Evolutionary conservation across 2,329 filamentous ascomycete genomes (phyloP).

Genomic region (Colletotrichum camelliae): DNA sequence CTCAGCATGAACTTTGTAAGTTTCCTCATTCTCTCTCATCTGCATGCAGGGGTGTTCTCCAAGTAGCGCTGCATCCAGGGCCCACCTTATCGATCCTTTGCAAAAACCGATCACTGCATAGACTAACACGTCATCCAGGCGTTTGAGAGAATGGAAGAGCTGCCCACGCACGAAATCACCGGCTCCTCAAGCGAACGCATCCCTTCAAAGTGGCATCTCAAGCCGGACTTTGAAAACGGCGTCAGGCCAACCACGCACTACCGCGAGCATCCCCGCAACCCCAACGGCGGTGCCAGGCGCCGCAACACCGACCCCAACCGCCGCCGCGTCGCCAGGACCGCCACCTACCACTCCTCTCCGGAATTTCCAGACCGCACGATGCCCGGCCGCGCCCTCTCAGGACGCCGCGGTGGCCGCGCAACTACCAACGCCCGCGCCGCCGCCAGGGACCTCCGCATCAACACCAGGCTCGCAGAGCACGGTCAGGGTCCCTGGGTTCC

Average conservation of each 20-base stretch:
- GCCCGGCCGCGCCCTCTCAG: conserved; percentile 34
- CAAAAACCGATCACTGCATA: neutral
- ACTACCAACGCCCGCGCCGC: conserved; percentile 26
- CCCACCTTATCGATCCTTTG: neutral
- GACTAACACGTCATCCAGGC: conserved; percentile 32
- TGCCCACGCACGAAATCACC: conserved; percentile 33
- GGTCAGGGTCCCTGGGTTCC: neutral
- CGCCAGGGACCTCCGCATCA: neutral
- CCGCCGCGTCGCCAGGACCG: conserved; percentile 11
- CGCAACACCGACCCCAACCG: conserved; percentile 2
- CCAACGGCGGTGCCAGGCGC: neutral
- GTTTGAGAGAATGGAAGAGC: conserved; percentile 52
- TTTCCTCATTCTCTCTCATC: neutral
- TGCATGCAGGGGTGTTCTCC: neutral
- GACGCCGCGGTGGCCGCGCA: conserved; percentile 38
- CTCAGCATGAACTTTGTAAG: conserved; percentile 92
- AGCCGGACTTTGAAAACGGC: conserved; percentile 70
- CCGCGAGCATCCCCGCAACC: conserved; percentile 15
- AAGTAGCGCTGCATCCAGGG: neutral
- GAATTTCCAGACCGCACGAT: conserved; percentile 29
- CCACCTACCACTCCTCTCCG: conserved; percentile 21
- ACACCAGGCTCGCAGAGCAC: neutral
- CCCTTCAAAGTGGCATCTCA: conserved; percentile 78
- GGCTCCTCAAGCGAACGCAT: conserved; percentile 49
- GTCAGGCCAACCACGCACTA: conserved; percentile 88